Evolutionary conservation across 345 rosid species (phyloP).

Genomic region (Psidium guajava): DNA sequence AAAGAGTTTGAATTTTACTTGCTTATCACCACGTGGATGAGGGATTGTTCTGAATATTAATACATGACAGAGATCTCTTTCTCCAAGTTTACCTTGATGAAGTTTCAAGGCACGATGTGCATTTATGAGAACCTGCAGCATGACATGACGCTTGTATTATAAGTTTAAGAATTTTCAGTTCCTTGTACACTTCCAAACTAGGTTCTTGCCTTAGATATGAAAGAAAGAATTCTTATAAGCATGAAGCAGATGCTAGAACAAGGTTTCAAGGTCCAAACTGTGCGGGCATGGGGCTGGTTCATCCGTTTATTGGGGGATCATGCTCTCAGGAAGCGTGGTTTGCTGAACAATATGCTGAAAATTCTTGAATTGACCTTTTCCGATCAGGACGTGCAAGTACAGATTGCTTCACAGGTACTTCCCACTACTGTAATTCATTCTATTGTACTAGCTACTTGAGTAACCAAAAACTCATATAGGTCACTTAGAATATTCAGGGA

Average conservation of each 20-base stretch:
- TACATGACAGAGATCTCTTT: background rate
- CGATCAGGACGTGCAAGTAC: constrained; percentile 38
- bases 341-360: constrained; percentile 45
- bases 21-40: background rate
- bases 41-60: background rate
- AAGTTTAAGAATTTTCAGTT: background rate
- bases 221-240: constrained; percentile 16
- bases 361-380: constrained; percentile 40
- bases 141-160: background rate
- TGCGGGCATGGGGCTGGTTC: constrained; percentile 60
- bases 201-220: constrained; percentile 19
- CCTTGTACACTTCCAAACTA: background rate
- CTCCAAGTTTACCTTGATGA: background rate
- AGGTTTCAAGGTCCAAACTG: constrained; percentile 33
- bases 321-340: constrained; percentile 24
- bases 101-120: background rate
- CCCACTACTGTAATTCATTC: background rate
- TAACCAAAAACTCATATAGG: background rate
- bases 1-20: background rate
- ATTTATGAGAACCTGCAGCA: background rate
- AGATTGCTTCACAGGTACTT: constrained; percentile 51
- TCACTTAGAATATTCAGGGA: background rate
- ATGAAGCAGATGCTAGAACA: constrained; percentile 36
- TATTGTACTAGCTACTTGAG: background rate
- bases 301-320: constrained; percentile 31